Conservation (phyloP, 495 filamentous ascomycete genomes). For the Aspergillus sclerotioniger region DNA sequence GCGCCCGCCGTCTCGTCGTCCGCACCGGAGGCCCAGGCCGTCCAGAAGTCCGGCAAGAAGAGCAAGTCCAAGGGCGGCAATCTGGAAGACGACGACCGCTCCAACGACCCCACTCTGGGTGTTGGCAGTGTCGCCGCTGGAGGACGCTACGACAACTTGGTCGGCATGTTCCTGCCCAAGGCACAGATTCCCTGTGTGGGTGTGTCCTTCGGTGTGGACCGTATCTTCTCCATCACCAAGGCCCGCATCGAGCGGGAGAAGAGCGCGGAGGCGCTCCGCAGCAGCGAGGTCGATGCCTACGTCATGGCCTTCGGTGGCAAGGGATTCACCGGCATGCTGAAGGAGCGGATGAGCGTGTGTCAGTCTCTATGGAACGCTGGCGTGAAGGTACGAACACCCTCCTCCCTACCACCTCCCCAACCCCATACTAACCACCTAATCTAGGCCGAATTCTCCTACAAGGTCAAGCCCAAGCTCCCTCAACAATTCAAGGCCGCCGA, state of each 20-base stretch:
- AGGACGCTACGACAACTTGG: conserved; percentile 89
- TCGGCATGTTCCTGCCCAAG: conserved; percentile 88
- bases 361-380: conserved; percentile 73
- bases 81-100: conserved; percentile 73
- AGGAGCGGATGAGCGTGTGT: conserved; percentile 76
- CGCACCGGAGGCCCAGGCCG: conserved; percentile 45
- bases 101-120: conserved; percentile 75
- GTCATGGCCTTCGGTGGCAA: conserved; percentile 94
- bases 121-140: conserved; percentile 88
- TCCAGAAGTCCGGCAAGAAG: conserved; percentile 57
- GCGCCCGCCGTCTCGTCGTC: conserved; percentile 54
- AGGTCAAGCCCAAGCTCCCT: conserved; percentile 73
- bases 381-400: conserved; percentile 59
- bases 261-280: conserved; percentile 47
- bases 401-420: background rate
- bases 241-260: conserved; percentile 65
- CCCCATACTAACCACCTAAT: conserved; percentile 17
- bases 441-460: conserved; percentile 73
- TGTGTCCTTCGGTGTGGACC: conserved; percentile 91
- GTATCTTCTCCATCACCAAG: conserved; percentile 90
- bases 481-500: conserved; percentile 82
- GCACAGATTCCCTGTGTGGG: conserved; percentile 86
- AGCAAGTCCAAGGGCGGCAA: conserved; percentile 49
- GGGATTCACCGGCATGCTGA: conserved; percentile 74
- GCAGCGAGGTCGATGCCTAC: conserved; percentile 79